phyloP scores from a whole-genome alignment of 768 basidiomycete species.

The Fistulinella prunicolor region DNA sequence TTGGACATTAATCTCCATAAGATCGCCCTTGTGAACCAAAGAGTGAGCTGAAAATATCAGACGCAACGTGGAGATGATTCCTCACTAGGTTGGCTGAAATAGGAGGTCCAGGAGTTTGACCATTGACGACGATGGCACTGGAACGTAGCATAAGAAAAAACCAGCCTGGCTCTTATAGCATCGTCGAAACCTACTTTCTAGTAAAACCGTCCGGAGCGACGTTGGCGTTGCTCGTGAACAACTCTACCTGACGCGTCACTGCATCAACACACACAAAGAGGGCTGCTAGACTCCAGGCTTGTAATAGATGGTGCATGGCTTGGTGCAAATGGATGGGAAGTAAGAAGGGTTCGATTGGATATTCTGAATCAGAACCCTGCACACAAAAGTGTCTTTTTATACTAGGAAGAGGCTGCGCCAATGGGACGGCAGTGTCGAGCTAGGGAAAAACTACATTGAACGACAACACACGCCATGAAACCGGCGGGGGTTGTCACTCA shows the following conservation, averaged over 20 bases:
- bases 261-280: conserved; percentile 10
- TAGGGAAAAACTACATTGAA: no score
- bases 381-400: no score
- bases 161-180: not conserved
- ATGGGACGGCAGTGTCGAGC: no score
- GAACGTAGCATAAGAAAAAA: not conserved
- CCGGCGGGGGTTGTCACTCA: no score
- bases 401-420: no score
- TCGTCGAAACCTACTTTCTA: conserved; percentile 26
- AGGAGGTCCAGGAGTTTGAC: conserved; percentile 38
- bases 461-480: no score
- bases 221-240: conserved; percentile 38
- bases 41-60: not conserved
- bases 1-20: conserved; percentile 41
- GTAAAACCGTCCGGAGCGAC: conserved; percentile 44
- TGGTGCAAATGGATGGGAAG: no score
- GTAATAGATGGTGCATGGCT: conserved; percentile 14
- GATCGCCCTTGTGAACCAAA: conserved; percentile 31
- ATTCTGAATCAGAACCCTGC: no score
- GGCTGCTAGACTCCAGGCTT: conserved; percentile 3
- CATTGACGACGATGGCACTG: conserved; percentile 41
- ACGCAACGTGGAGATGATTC: no score
- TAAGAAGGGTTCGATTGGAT: no score
- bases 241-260: conserved; percentile 17
- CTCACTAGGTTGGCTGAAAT: conserved; percentile 32